Base-by-base conservation (phyloP, 176 grass and related monocot species). In the Hordeum vulgare region DNA sequence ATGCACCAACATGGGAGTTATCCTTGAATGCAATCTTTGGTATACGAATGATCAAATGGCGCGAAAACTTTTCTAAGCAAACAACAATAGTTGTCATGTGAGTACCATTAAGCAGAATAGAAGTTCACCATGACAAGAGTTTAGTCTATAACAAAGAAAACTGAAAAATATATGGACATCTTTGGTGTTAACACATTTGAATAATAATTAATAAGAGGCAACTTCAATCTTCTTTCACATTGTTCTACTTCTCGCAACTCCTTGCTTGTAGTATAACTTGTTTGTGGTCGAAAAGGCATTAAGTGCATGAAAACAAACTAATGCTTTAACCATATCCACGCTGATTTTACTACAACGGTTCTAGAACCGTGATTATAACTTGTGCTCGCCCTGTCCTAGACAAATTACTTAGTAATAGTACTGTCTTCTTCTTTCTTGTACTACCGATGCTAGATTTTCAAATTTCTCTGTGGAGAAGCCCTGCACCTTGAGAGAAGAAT, bases 1-100 rank as follows among this genome's bases (percentile, higher is more conserved):
- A 93, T 90, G 85, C 83, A 85, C 96, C 96, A 88, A 86, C 96
- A 95, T 95, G 93, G 73, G 80, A 95, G 90, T 98, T 98, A 83
- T 98, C 93, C 84, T 95, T 98, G 68, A 98, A 98, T 76, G 93
- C 93, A 83, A 76, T 81, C 70, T 93, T 93, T 26, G 96, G 96
- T 86, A 98, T 85, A 72, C 91, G 85, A 45, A 98, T 86, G 71
- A 89, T 85, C 71, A 98, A 85, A 93, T 98, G 96, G 78, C 96
- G 89, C 36, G 96, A 98, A 83, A 98, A 95, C 84, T 98, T 98
- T 54, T 79, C 96, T 98, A 91, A 84, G 63, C 39, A 90, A 60
- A 86, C 12, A 37, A 65, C 12, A 75, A 78, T 60, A 88, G 66
- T 62, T 82, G 18, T 47, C 40, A 81, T 81, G 36, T 74, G 37